Conservation (phyloP, 305 asterid genomes). For the Salvia sclarea region DNA sequence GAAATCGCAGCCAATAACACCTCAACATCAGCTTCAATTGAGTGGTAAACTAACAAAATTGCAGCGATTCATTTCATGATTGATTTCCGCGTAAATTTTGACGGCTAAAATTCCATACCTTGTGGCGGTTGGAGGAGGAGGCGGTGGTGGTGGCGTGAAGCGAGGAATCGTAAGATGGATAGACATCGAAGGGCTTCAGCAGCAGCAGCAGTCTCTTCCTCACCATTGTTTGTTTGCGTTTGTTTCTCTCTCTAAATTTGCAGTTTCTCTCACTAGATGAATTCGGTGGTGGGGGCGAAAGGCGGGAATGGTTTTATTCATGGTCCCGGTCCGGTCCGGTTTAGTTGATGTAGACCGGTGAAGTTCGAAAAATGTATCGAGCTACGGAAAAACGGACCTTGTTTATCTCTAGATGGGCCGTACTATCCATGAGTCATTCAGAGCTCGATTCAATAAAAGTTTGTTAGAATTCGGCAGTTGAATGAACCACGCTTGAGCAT, state of each 20-base stretch:
- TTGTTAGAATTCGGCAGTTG: too few species aligned
- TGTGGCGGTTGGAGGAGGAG: conserved; percentile 50
- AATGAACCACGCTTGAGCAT: too few species aligned
- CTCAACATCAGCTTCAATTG: background rate
- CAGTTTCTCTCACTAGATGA: background rate
- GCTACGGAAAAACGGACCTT: too few species aligned
- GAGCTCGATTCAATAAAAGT: too few species aligned
- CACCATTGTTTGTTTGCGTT: conserved; percentile 40
- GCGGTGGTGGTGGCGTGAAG: conserved; percentile 32
- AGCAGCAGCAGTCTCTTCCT: conserved; percentile 69
- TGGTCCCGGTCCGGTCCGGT: too few species aligned
- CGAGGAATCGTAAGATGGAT: conserved; percentile 50
- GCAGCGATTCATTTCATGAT: too few species aligned
- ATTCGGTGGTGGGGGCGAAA: too few species aligned
- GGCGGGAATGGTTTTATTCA: background rate
- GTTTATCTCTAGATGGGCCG: too few species aligned
- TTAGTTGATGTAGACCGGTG: too few species aligned
- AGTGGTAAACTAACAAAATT: background rate
- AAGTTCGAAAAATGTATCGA: too few species aligned
- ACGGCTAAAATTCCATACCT: conserved; percentile 42
- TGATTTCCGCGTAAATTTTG: background rate
- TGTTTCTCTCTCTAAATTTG: background rate
- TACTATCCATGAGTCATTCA: too few species aligned
- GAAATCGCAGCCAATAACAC: background rate
- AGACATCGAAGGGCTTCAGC: conserved; percentile 74